phyloP scores from a whole-genome alignment of 192 early-diverging fungal species.

The Backusella westeae region DNA sequence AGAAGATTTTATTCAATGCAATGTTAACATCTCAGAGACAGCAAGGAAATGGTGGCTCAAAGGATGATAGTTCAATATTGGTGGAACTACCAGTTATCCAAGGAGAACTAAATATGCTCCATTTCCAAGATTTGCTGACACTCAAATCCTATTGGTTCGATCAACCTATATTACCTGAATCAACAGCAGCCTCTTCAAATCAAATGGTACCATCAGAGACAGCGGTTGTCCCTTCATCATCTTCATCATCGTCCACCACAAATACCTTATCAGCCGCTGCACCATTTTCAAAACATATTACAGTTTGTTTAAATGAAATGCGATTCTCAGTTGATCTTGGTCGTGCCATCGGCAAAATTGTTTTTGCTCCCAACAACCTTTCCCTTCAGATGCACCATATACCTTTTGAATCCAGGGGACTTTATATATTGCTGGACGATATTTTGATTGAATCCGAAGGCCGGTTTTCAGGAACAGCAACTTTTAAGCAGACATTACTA shows the following conservation, averaged over 20 bases:
- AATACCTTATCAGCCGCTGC: constrained; percentile 13
- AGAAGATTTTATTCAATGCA: constrained; percentile 57
- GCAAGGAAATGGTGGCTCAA: constrained; percentile 30
- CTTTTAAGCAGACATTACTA: not conserved
- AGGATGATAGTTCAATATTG: constrained; percentile 54
- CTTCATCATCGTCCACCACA: not conserved
- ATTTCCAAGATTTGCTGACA: constrained; percentile 71
- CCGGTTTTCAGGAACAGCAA: constrained; percentile 46
- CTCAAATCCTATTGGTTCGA: constrained; percentile 69
- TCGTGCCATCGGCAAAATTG: constrained; percentile 62
- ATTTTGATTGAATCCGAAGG: constrained; percentile 60
- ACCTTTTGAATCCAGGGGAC: constrained; percentile 39
- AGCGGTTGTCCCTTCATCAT: not conserved
- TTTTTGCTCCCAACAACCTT: constrained; percentile 48
- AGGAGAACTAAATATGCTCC: constrained; percentile 61
- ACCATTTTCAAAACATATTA: constrained; percentile 49
- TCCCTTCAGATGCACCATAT: constrained; percentile 38
- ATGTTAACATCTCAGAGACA: constrained; percentile 52
- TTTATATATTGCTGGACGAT: constrained; percentile 36
- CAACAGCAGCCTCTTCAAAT: not conserved
- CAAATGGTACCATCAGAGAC: not conserved
- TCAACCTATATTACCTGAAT: constrained; percentile 38
- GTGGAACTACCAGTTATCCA: constrained; percentile 55
- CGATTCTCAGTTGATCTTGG: constrained; percentile 58
- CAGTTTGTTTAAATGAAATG: constrained; percentile 43